Percentiles rank a stretch among this genome's conserved stretches.
Conservation (phyloP, 257 asterid genomes). For the Rehmannia glutinosa region DNA sequence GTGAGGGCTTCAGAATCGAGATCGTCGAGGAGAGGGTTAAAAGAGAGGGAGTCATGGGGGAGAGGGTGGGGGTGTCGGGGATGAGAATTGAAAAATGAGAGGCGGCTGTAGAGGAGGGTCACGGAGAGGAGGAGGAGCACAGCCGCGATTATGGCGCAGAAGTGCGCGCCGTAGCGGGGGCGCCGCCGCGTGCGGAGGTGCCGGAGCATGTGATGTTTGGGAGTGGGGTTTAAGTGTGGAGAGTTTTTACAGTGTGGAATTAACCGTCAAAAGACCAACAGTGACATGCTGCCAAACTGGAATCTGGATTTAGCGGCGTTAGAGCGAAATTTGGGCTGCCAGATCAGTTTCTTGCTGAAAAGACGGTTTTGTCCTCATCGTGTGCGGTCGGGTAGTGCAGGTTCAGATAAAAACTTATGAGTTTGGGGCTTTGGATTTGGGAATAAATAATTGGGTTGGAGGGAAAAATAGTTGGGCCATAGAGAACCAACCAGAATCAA, state of each 20-base stretch:
- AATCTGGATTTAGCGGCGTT: not conserved
- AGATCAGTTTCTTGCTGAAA: not conserved
- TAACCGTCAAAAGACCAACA: constrained; percentile 11
- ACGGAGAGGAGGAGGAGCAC: constrained; percentile 81
- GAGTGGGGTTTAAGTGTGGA: not conserved
- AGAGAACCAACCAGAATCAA: too few relatives aligned
- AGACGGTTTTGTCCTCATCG: not conserved
- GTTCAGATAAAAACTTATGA: too few relatives aligned
- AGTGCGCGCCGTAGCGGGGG: constrained; percentile 64
- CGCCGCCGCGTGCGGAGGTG: constrained; percentile 82
- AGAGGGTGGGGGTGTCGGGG: constrained; percentile 44
- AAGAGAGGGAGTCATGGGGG: constrained; percentile 36
- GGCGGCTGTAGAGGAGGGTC: constrained; percentile 77
- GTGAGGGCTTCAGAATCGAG: constrained; percentile 52
- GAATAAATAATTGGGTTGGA: too few relatives aligned
- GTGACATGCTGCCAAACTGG: not conserved
- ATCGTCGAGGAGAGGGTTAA: constrained; percentile 71
- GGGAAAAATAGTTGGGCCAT: too few relatives aligned
- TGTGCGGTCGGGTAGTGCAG: too few relatives aligned
- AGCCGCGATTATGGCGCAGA: constrained; percentile 67
- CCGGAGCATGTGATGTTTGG: constrained; percentile 43
- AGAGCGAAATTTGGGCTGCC: not conserved
- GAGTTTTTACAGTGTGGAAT: not conserved
- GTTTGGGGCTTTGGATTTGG: too few relatives aligned
- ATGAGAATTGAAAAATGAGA: constrained; percentile 61